Evolutionary conservation across 306 rosid genomes (phyloP), one percentile per base, ranked within the genome.

Genomic region (Cucurbita pepo): DNA sequence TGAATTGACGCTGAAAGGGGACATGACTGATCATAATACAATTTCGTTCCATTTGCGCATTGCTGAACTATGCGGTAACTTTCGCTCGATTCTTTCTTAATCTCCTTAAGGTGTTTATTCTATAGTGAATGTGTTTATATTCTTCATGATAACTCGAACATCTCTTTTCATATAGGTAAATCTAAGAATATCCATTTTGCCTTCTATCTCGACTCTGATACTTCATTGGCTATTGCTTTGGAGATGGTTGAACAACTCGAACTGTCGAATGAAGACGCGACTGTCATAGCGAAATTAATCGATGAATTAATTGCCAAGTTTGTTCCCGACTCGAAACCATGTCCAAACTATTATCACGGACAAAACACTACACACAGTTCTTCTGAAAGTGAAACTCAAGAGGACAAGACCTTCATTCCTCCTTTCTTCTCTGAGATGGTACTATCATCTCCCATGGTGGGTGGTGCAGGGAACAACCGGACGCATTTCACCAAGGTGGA

Each of bases 231-330:
- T 73, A 82, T 93, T 76, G 91, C 97, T 67, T 85, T 79, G 81
- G 98, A 93, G 90, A 93, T 93, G 98, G 98, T 88, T 57, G 96
- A 88, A 76, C 86, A 87, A 53, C 90, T 93, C 69, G 90, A 76
- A 73, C 90, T 93, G 37, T 58, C 79, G 18, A 69, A 64, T 18
- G 94, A 83, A 71, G 89, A 93, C 40, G 87, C 85, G 44, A 61
- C 76, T 43, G 79, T 83, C 76, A 86, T 87, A 73, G 91, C 94
- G 7, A 91, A 86, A 86, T 78, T 93, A 63, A 81, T 93, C 44
- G 84, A 83, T 58, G 75, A 78, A 78, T 79, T 93, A 85, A 76
- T 86, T 36, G 65, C 70, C 45, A 75, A 88, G 82, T 85, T 88
- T 38, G 85, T 77, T 59, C 96, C 94, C 14, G 57, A 65, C 71